Evolutionary conservation across 352 stramenopile genomes (phyloP).

Genomic region (Phytophthora idaei): DNA sequence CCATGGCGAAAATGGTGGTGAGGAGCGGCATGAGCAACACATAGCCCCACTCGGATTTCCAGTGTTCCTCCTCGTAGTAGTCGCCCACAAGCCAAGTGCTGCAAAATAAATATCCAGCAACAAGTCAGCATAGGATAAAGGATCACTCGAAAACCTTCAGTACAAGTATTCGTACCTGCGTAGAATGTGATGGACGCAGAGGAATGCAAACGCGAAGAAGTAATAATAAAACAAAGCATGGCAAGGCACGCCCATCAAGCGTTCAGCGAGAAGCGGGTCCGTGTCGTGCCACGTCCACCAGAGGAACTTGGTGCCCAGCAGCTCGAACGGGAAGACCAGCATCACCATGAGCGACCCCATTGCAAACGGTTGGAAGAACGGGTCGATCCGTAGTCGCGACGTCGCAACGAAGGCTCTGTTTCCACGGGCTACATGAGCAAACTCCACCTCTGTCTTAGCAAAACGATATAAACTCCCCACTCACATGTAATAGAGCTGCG

Average conservation of each 20-base stretch:
- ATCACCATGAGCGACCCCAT: conserved; percentile 65
- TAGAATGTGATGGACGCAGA: conserved; percentile 59
- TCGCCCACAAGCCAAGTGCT: conserved; percentile 60
- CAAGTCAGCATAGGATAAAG: conserved; percentile 9
- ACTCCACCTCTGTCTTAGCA: not conserved
- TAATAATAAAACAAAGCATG: conserved; percentile 74
- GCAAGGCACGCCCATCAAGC: conserved; percentile 68
- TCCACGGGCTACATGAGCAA: conserved; percentile 2
- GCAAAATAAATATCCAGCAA: not conserved
- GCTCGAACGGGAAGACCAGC: conserved; percentile 72
- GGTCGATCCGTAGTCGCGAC: conserved; percentile 71
- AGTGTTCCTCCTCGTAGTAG: conserved; percentile 70
- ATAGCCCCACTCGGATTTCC: conserved; percentile 72
- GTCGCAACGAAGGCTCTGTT: conserved; percentile 74
- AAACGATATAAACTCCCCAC: not conserved
- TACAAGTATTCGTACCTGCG: conserved; percentile 42
- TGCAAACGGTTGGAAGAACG: conserved; percentile 72
- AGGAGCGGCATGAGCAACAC: conserved; percentile 61
- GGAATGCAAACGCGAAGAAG: conserved; percentile 63
- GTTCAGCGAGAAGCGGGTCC: conserved; percentile 63
- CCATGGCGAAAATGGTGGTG: conserved; percentile 49
- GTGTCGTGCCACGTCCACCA: conserved; percentile 90
- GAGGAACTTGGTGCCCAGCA: conserved; percentile 80
- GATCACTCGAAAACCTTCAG: not conserved
- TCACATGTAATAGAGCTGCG: conserved; percentile 84